These are phyloP conservation scores for Persicaria maculosa DNA, from an alignment of 148 eudicot genomes.

Conservation along the genomic window DNA sequence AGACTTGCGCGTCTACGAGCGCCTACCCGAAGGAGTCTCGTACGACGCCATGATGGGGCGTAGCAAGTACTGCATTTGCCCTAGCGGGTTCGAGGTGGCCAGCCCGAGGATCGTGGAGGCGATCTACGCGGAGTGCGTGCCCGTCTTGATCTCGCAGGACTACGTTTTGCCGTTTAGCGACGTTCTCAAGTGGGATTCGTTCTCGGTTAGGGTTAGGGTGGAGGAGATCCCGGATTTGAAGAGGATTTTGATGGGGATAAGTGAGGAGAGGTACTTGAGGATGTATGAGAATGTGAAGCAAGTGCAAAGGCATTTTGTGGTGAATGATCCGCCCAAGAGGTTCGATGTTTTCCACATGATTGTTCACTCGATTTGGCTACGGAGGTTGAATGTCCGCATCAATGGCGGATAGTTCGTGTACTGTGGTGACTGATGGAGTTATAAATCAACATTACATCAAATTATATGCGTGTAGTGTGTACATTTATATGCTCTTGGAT, in stretches of 20 bases:
- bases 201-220: slow-evolving; percentile 50
- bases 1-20: slow-evolving; percentile 41
- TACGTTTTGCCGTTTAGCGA: slow-evolving; percentile 78
- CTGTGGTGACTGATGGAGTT: neutral
- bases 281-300: slow-evolving; percentile 43
- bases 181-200: slow-evolving; percentile 66
- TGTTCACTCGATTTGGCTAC: slow-evolving; percentile 81
- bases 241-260: slow-evolving; percentile 42
- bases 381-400: slow-evolving; percentile 50
- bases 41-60: slow-evolving; percentile 58
- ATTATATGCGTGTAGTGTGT: too few species aligned
- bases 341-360: slow-evolving; percentile 85
- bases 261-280: slow-evolving; percentile 36
- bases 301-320: slow-evolving; percentile 63
- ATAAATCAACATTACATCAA: too few species aligned
- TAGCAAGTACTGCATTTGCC: slow-evolving; percentile 71
- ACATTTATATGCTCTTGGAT: too few species aligned
- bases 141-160: slow-evolving; percentile 58
- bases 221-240: slow-evolving; percentile 52
- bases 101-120: slow-evolving; percentile 87
- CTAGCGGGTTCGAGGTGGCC: slow-evolving; percentile 86
- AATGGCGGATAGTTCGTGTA: neutral
- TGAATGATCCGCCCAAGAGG: slow-evolving; percentile 68
- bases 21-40: slow-evolving; percentile 31
- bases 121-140: slow-evolving; percentile 72